Percentiles rank a stretch among this genome's conserved stretches.
Evolutionary conservation across 2,329 filamentous ascomycete species (phyloP).

Genomic region (Kalmusia sp.): DNA sequence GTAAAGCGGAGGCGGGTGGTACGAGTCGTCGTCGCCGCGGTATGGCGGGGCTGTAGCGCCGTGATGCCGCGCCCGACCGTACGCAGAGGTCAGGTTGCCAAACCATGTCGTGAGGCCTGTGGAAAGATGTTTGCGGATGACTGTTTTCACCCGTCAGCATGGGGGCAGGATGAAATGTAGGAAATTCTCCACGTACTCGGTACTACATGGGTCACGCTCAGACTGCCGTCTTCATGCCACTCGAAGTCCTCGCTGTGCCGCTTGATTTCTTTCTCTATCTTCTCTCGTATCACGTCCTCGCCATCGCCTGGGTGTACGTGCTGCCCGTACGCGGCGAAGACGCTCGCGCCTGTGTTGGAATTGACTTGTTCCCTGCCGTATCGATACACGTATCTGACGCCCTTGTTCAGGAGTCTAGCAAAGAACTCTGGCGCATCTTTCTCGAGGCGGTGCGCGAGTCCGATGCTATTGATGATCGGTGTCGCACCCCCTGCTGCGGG

Average conservation of each 20-base stretch:
- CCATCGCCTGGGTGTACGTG: constrained; percentile 12
- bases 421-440: too few relatives aligned
- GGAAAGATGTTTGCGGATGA: constrained; percentile 18
- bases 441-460: too few relatives aligned
- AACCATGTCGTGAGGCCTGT: constrained; percentile 16
- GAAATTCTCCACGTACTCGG: constrained; percentile 10
- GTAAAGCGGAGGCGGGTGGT: constrained; percentile 19
- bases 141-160: neutral
- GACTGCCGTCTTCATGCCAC: constrained; percentile 18
- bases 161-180: neutral
- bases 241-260: constrained; percentile 19
- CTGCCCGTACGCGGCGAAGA: constrained; percentile 16
- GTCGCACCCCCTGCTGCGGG: too few relatives aligned
- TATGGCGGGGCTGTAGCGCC: constrained; percentile 18
- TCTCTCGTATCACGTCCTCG: constrained; percentile 11
- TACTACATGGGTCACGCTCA: constrained; percentile 22
- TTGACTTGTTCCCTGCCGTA: too few relatives aligned
- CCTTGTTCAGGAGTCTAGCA: too few relatives aligned
- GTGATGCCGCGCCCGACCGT: constrained; percentile 16
- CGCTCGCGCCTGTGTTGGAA: constrained; percentile 16
- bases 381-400: too few relatives aligned
- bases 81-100: constrained; percentile 17
- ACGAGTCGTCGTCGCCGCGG: constrained; percentile 15
- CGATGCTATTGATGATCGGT: too few relatives aligned
- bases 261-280: constrained; percentile 17